Percentiles rank a stretch among this genome's conserved stretches.
phyloP scores from a whole-genome alignment of 164 flowering plant species.

The Berberis thunbergii region DNA sequence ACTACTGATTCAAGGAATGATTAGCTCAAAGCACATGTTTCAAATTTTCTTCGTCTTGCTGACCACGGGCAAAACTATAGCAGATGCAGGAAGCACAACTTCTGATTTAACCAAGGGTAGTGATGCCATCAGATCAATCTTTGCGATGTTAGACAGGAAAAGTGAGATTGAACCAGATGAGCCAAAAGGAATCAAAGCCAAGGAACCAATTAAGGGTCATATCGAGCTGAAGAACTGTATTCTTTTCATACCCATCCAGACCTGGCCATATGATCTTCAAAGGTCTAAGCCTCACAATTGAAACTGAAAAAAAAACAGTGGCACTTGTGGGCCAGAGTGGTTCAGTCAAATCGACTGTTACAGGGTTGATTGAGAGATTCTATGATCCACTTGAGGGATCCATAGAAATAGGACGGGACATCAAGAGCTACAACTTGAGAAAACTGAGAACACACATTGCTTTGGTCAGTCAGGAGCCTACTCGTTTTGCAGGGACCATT shows the following conservation, averaged over 20 bases:
- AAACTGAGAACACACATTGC: constrained; percentile 18
- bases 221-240: constrained; percentile 21
- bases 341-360: constrained; percentile 29
- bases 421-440: constrained; percentile 19
- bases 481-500: constrained; percentile 21
- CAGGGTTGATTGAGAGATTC: constrained; percentile 24
- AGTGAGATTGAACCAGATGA: constrained; percentile 19
- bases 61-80: constrained; percentile 20
- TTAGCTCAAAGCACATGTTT: constrained; percentile 13
- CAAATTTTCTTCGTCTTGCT: constrained; percentile 22
- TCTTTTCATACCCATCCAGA: constrained; percentile 22
- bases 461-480: constrained; percentile 33
- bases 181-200: constrained; percentile 13
- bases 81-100: constrained; percentile 28
- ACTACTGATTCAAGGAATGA: constrained; percentile 7
- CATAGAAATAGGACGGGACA: constrained; percentile 20
- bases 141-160: constrained; percentile 16
- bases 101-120: constrained; percentile 25
- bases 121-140: constrained; percentile 15
- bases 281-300: constrained; percentile 14
- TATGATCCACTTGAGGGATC: constrained; percentile 25
- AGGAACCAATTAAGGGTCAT: constrained; percentile 15
- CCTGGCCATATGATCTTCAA: constrained; percentile 17
- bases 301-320: constrained; percentile 15
- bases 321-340: constrained; percentile 32